Evolutionary conservation across 2,329 filamentous ascomycete genomes (phyloP), one percentile per base, ranked within the genome.

Genomic region (Aphanocladium album): DNA sequence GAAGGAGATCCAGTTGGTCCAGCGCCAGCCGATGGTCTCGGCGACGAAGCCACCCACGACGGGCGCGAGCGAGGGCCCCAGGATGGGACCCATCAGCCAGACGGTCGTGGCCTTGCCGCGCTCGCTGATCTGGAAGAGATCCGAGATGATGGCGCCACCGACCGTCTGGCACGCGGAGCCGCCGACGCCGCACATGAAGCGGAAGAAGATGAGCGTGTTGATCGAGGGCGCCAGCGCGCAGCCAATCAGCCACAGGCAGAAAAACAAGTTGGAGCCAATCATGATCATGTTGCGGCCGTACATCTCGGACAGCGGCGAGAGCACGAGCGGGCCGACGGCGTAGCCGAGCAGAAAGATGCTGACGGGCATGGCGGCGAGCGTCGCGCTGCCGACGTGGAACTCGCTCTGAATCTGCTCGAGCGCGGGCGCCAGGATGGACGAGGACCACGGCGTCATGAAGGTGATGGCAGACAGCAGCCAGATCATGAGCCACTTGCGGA

Each of bases 401-500:
- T 76, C 68, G 6, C 68, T 67, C 0, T 80, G 74, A 7, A 89
- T 74, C 37, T 72, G 69, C 1, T 62, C 61, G 57, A 82, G 79
- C 35, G 79, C 80, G 2, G 81, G 81, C 1, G 81, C 77, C 19
- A 83, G 71, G 58, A 88, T 87, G 1, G 85, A 85, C 7, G 85
- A 87, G 0, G 85, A 83, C 27, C 89, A 83, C 0, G 86, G 85
- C 0, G 85, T 87, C 67, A 89, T 82, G 64, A 89, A 82, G 9
- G 85, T 87, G 68, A 87, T 87, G 63, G 76, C 73, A 0, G 84
- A 80, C 21, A 89, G 78, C 19, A 84, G 77, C 52, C 78, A 70
- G 7, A 83, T 80, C 39, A 83, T 79, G 19, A 79, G 69, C 84
- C 85, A 88, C 73, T 87, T 88, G 65, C 79, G 81, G 19, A 70